A percentile compares a stretch with the other conserved stretches of the same genome.
phyloP scores from a whole-genome alignment of 2,329 filamentous ascomycete genomes.

The Aureobasidium sp. region DNA sequence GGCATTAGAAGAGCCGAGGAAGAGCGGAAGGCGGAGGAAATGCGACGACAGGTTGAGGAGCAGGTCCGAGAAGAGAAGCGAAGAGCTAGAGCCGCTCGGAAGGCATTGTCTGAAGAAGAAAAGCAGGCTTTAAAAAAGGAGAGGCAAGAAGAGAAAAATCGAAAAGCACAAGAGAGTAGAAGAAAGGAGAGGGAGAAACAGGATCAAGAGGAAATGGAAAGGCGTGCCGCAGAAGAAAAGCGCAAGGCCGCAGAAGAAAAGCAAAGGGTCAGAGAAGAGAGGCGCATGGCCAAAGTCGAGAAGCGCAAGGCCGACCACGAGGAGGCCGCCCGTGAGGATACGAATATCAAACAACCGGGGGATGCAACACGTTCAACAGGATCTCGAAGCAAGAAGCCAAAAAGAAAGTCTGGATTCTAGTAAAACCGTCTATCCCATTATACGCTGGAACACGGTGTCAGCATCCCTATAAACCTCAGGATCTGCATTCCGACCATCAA shows the following conservation, averaged over 20 bases:
- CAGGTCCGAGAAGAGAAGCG: not conserved
- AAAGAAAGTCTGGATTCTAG: conserved; percentile 11
- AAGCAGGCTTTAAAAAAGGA: not conserved
- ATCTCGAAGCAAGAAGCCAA: not conserved
- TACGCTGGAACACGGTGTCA: conserved; percentile 1
- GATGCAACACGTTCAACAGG: not conserved
- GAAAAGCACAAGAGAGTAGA: not conserved
- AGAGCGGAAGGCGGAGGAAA: not conserved
- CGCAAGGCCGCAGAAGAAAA: not conserved
- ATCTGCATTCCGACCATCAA: conserved; percentile 5
- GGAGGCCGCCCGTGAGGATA: not conserved
- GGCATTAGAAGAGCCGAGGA: not conserved
- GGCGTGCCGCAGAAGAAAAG: not conserved
- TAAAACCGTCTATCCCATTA: not conserved
- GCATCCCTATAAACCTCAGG: not conserved
- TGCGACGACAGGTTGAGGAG: not conserved
- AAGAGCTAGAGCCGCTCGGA: not conserved
- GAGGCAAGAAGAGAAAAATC: not conserved
- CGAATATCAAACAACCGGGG: not conserved
- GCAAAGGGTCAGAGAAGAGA: not conserved
- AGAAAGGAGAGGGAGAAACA: not conserved
- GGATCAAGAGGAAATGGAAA: not conserved
- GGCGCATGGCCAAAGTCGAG: not conserved
- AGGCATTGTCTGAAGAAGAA: not conserved
- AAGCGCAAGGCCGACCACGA: not conserved